Conservation (phyloP, 2,329 filamentous ascomycete genomes). For the Cercospora sojina region DNA sequence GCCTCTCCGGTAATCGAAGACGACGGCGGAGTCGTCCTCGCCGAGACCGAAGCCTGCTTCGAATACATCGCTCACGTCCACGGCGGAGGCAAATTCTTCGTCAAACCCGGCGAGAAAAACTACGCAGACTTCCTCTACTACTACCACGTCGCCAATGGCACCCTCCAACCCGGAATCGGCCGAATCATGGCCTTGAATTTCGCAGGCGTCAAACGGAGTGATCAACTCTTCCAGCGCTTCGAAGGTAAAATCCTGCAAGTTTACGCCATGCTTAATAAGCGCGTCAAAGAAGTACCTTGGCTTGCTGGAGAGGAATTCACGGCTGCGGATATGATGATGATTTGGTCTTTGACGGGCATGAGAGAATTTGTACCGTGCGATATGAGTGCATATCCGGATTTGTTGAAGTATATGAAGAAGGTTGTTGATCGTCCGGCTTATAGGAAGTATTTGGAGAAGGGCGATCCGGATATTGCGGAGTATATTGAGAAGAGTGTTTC, state of each 20-base stretch:
- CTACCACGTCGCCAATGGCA: slow-evolving; percentile 47
- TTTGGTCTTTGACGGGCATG: slow-evolving; percentile 62
- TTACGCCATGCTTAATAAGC: slow-evolving; percentile 51
- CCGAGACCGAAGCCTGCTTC: slow-evolving; percentile 59
- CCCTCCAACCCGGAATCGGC: slow-evolving; percentile 42
- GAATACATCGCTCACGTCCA: slow-evolving; percentile 62
- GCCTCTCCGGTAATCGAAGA: slow-evolving; percentile 60
- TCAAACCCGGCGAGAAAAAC: slow-evolving; percentile 47
- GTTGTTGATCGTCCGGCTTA: slow-evolving; percentile 34
- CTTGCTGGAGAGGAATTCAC: slow-evolving; percentile 63
- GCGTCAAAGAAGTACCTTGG: slow-evolving; percentile 52
- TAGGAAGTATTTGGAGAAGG: slow-evolving; percentile 36
- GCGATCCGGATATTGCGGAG: slow-evolving; percentile 32
- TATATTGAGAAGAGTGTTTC: slow-evolving; percentile 19
- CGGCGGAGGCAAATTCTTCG: slow-evolving; percentile 50
- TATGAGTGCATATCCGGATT: slow-evolving; percentile 26
- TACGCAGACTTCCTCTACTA: slow-evolving; percentile 65
- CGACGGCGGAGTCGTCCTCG: slow-evolving; percentile 49
- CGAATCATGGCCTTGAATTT: slow-evolving; percentile 34
- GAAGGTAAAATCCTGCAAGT: slow-evolving; percentile 40
- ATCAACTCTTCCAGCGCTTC: slow-evolving; percentile 36
- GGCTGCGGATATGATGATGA: slow-evolving; percentile 64
- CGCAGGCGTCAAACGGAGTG: slow-evolving; percentile 33
- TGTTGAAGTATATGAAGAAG: slow-evolving; percentile 36
- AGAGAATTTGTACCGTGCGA: slow-evolving; percentile 39